Evolutionary conservation across 1,284 basidiomycete genomes (phyloP), one percentile per base, ranked within the genome.

Genomic region (Ustanciosporium gigantosporum): DNA sequence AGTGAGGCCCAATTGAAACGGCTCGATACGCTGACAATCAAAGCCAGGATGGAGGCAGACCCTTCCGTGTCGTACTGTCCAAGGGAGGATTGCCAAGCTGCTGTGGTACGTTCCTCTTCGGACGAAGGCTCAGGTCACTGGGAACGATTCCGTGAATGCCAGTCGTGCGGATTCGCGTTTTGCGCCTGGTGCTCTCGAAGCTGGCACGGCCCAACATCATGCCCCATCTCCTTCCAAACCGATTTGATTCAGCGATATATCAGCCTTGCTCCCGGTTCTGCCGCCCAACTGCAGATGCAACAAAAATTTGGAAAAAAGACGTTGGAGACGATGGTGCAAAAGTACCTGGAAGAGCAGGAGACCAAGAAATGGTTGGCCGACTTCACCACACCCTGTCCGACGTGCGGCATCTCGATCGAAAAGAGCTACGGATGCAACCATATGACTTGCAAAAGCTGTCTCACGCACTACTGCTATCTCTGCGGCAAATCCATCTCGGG

Each of bases 341-440:
- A 44, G 25, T 64, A 62, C 36, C 37, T 57, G 36, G 56, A 68
- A 27, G 66, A 68, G 22, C 53, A 59, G 24, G 43, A 56, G 21
- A 64, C 58, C 22, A 47, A 52, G 23, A 31, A 46, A 11, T 68
- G 60, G 55, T 41, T 68, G 11, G 41, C 37, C 15, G 39, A 51
- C 19, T 42, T 46, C 36, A 64, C 60, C 11, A 68, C 66, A 1
- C 56, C 60, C 0, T 68, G 66, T 24, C 66, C 66, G n/a, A 50
- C 51, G 0, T 68, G 66, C 36, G 38, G 48, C 6, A 53, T 59
- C 15, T 47, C 52, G 5, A 59, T 64, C 16, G 66, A 64, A 36
- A 68, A 64, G 39, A 46, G 45, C n/a, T 56, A 53, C 23, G 66
- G 66, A 3, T 68, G 66, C 37, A 68, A 68, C 36, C 66, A 68